Evolutionary conservation across 192 early-diverging fungal genomes (phyloP), one percentile per base, ranked within the genome.

Genomic region (Phlyctochytrium arcticum): DNA sequence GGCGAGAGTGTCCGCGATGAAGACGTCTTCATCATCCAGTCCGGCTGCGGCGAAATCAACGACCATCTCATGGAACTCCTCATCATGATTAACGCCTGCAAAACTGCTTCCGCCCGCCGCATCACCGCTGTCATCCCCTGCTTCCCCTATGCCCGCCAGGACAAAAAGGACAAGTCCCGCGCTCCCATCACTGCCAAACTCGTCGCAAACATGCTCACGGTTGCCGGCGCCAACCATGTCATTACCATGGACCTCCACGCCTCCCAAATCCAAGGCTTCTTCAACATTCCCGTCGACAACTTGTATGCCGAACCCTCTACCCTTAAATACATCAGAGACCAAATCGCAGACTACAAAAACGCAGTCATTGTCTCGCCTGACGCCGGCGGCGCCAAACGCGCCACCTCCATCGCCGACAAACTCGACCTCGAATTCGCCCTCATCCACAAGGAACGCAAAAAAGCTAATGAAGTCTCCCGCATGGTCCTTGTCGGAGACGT

Each of bases 241-340:
- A 96, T 98, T 49, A 98, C 96, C 19, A 93, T 98, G 90, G 96
- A 98, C 80, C 84, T 98, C 29, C 96, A 98, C 72, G 96, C 89
- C 23, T 87, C 89, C 34, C 95, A 98, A 83, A 92, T 94, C 77
- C 92, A 94, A 75, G 93, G 94, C 36, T 98, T 92, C 79, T 98
- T 98, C 78, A 85, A 93, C 69, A 89, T 92, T 54, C 92, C 92
- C 6, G 89, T 98, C 44, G 96, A 98, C 73, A 97, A 97, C 78
- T 75, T 98, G 57, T 96, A 92, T 67, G 89, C 85, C 21, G 90
- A 98, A 73, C 96, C 96, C 15, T 83, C 83, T 48, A 91, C 92
- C 36, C 74, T 92, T 49, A 90, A 90, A 69, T 96, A 93, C 77
- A 96, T 98, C 72, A 80, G 77, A 32, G 89, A 92, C 42, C 88